Conservation (phyloP, 306 rosid genomes). For the Crotalaria pallida region DNA sequence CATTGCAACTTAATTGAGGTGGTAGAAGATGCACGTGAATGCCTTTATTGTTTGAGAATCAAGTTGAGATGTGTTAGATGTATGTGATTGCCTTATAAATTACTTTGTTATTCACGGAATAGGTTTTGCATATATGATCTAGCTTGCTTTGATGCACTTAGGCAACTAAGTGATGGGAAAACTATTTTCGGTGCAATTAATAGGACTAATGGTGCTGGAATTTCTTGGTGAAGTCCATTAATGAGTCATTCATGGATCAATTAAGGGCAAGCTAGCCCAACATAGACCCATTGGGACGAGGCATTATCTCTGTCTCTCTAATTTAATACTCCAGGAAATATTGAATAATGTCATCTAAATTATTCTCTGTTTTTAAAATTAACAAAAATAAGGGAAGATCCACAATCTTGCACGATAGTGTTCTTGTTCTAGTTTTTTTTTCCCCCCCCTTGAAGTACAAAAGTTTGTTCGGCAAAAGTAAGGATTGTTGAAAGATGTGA, state of each 20-base stretch:
- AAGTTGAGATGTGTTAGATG: no score
- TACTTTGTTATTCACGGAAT: no score
- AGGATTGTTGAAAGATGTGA: no score
- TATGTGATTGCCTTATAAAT: no score
- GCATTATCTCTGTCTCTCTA: neutral
- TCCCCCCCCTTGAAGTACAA: no score
- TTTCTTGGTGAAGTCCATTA: slow-evolving; percentile 25
- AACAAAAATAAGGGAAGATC: no score
- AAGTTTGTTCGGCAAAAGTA: no score
- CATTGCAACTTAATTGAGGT: neutral
- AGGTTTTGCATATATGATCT: no score
- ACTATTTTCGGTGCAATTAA: slow-evolving; percentile 18
- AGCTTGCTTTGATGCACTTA: neutral
- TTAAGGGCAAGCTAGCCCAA: neutral
- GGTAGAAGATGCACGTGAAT: neutral
- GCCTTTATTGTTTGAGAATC: neutral
- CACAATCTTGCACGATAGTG: no score
- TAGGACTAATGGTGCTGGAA: slow-evolving; percentile 21
- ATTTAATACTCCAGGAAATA: neutral
- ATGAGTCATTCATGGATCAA: neutral
- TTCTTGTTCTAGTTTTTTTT: no score
- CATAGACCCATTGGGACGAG: neutral
- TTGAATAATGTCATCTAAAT: neutral
- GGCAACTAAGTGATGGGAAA: neutral
- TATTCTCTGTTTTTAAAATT: neutral